Conservation (phyloP, 148 eudicot genomes). For the Chenopodium suecicum region DNA sequence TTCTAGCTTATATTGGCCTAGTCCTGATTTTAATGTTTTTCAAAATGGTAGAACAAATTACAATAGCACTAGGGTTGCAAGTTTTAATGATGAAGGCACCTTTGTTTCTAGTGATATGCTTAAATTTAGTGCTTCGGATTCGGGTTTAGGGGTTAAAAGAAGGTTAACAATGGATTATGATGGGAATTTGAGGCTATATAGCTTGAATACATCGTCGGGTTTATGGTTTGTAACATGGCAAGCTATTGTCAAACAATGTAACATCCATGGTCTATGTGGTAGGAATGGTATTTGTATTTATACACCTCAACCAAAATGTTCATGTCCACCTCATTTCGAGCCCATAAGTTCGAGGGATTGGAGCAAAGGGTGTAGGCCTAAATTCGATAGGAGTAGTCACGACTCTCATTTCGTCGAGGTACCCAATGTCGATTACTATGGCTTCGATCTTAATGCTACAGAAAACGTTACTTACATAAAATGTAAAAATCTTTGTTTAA, state of each 20-base stretch:
- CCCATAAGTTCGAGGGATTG: slow-evolving; percentile 36
- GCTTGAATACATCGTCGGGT: slow-evolving; percentile 41
- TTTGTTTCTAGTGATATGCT: slow-evolving; percentile 43
- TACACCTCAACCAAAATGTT: slow-evolving; percentile 41
- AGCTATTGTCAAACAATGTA: slow-evolving; percentile 42
- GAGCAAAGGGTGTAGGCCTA: slow-evolving; percentile 56
- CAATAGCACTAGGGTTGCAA: slow-evolving; percentile 30
- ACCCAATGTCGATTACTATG: slow-evolving; percentile 48
- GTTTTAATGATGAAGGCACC: slow-evolving; percentile 35
- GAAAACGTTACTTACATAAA: neutral
- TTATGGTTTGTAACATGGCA: slow-evolving; percentile 48
- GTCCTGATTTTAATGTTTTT: neutral
- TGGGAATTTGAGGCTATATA: slow-evolving; percentile 61
- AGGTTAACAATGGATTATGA: slow-evolving; percentile 52
- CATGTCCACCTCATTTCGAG: slow-evolving; percentile 53
- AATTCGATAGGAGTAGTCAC: slow-evolving; percentile 29
- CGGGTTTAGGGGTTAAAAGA: slow-evolving; percentile 41
- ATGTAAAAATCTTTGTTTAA: slow-evolving; percentile 15
- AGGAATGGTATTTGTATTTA: slow-evolving; percentile 51
- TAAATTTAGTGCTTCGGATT: slow-evolving; percentile 40
- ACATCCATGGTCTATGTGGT: slow-evolving; percentile 63
- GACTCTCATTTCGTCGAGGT: slow-evolving; percentile 47
- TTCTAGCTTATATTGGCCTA: slow-evolving; percentile 37
- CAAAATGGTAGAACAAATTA: slow-evolving; percentile 29
- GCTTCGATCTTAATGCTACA: slow-evolving; percentile 41